Base-by-base conservation (phyloP, 2,329 filamentous ascomycete species). In the Parastagonospora nodorum region DNA sequence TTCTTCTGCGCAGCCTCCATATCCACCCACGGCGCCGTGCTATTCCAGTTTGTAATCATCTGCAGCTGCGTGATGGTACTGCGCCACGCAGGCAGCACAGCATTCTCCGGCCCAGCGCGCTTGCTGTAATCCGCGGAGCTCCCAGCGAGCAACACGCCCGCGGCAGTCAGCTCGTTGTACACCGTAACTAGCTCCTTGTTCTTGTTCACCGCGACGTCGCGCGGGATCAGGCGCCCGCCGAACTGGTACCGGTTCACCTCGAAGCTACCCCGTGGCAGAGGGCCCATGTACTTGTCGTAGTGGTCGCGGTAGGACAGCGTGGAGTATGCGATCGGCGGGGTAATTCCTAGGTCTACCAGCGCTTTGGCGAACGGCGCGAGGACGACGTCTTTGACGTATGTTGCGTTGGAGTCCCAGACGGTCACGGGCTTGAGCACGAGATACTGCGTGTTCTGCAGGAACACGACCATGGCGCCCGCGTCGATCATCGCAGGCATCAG, bases 51-150 rank as follows among this genome's bases (percentile, higher is more conserved):
- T 14, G 51, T 60, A 44, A 61, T 61, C 9, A 61, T 48, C 33
- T 63, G 60, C 29, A 58, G 48, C 40, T 60, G 58, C 5, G 51
- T 58, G 36, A 63, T 48, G 10, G 62, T 32, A 15, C 58, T 36
- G 31, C 63, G 57, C 64, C 64, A 68, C 14, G 60, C 58, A 14
- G 64, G 64, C 12, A 65, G 44, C 9, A 67, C 63, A 28, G 54
- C 46, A 35, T 68, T 67, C 29, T 58, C 53, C 10, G 57, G 47
- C 4, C 48, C 38, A 42, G 41, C 45, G 8, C 47, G 53, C 41
- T 60, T 60, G 9, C 50, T 36, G 48, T 57, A 61, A 42, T 61
- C 57, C 24, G 52, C 55, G 3, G 54, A 53, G 40, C 49, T 57
- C 24, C 55, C 58, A 12, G 58, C 51, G 36, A 63, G 51, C 15